Conservation (phyloP, 257 asterid genomes). For the Eustoma russellianum region DNA sequence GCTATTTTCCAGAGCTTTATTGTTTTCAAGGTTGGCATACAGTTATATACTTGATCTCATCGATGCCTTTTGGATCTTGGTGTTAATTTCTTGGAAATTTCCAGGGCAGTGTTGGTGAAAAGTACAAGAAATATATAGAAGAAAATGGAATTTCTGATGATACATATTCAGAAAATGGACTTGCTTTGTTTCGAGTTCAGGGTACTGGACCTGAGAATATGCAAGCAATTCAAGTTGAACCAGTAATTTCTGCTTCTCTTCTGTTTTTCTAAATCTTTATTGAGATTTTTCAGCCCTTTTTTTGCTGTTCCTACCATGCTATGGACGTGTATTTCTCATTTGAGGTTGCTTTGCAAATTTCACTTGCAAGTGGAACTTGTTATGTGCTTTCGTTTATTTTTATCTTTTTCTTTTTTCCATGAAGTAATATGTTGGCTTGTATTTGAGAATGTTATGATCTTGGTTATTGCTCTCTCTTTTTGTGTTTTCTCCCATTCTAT, state of each 20-base stretch:
- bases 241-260: constrained; percentile 42
- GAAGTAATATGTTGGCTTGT: too few species aligned
- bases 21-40: constrained; percentile 67
- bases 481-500: too few species aligned
- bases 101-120: constrained; percentile 95
- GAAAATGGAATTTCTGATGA: constrained; percentile 73
- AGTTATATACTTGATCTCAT: constrained; percentile 2
- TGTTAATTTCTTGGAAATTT: constrained; percentile 19
- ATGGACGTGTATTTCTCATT: background rate
- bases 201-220: constrained; percentile 98
- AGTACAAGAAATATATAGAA: constrained; percentile 67
- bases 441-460: too few species aligned
- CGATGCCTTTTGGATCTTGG: constrained; percentile 6
- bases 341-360: background rate
- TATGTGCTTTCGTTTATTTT: too few species aligned
- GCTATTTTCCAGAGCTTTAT: constrained; percentile 89
- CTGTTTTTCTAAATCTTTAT: constrained; percentile 4
- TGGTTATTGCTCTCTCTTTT: too few species aligned
- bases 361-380: too few species aligned
- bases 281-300: background rate
- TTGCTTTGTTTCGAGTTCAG: constrained; percentile 91
- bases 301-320: background rate
- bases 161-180: constrained; percentile 81
- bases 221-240: constrained; percentile 99
- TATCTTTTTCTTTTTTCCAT: too few species aligned